Evolutionary conservation across 768 basidiomycete species (phyloP), one percentile per base, ranked within the genome.

Genomic region (Amanita fuliginea): DNA sequence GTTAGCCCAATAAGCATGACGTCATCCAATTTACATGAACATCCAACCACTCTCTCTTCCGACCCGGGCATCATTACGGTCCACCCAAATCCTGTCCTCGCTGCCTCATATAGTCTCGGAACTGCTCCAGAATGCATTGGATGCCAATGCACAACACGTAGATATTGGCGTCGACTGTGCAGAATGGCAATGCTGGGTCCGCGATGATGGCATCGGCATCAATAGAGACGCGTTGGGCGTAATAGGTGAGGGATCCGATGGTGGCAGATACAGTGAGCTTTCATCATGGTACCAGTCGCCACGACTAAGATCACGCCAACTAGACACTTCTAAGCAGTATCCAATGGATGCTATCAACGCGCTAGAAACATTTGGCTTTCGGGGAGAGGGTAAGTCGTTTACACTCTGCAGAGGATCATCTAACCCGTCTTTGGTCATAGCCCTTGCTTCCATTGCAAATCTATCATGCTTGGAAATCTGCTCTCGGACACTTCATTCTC

Each of bases 121-220:
- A 64, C 77, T 98, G 32, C 63, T 93, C 9, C 93, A 94, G 62
- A 98, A 98, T 62, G 75, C 89, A 2, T 71, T 97, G 7, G 95
- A 98, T 57, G 89, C 94, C 2, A 71, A 72, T 24, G 80, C 92
- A 0, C 69, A 64, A 13, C 71, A 74, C 18, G 71, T 98, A 45
- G 80, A 86, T 36, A 67, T 92, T 42, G 80, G 83, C 3, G 60
- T 96, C 1, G 77, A 92, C 59, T 78, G 79, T 44, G 76, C 75
- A 39, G 79, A 83, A 39, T 94, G 91, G 89, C 71, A 73, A 6
- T 83, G 90, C 57, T 84, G 87, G 78, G 86, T 94, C 7, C 74
- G 75, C 57, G 95, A 98, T 66, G 76, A 96, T 60, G 95, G 95
- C 0, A 57, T 57, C 47, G 95, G 95, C 1, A 83, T 97, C 44